These are phyloP conservation scores for Batrachochytrium dendrobatidis DNA, from an alignment of 371 early-diverging fungal species.

Conservation along the genomic window DNA sequence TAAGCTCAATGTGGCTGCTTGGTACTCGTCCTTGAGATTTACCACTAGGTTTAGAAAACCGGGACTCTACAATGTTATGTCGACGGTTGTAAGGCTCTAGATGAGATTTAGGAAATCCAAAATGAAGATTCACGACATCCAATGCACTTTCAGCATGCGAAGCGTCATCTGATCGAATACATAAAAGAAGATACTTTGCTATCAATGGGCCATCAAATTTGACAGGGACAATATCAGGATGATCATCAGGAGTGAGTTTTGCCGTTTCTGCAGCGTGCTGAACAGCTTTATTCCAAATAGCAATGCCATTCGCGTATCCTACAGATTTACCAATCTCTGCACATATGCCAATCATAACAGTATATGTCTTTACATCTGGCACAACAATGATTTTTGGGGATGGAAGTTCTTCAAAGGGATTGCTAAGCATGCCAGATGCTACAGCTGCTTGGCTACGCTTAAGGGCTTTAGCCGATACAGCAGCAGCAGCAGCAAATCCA, in stretches of 20 bases:
- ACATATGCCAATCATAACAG: constrained; percentile 1
- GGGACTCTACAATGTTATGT: constrained; percentile 1
- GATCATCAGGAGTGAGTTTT: background rate
- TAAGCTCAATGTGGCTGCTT: background rate
- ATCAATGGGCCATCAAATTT: background rate
- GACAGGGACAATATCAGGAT: background rate
- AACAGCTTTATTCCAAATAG: background rate
- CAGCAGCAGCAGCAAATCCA: background rate
- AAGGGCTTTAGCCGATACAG: background rate
- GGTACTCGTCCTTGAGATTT: background rate
- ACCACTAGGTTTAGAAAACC: background rate
- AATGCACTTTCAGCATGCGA: background rate
- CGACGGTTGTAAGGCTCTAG: background rate
- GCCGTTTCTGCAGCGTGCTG: background rate
- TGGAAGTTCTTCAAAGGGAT: no score
- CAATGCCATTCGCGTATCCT: background rate
- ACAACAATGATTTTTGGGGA: no score
- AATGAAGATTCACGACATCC: background rate
- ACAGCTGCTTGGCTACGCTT: background rate
- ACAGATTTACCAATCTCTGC: background rate
- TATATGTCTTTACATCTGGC: background rate
- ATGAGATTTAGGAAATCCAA: background rate
- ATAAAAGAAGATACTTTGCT: background rate
- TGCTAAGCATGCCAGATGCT: background rate
- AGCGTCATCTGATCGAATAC: background rate